Evolutionary conservation across 805 yeast species (phyloP).

Genomic region (Middelhovenomyces tepae): DNA sequence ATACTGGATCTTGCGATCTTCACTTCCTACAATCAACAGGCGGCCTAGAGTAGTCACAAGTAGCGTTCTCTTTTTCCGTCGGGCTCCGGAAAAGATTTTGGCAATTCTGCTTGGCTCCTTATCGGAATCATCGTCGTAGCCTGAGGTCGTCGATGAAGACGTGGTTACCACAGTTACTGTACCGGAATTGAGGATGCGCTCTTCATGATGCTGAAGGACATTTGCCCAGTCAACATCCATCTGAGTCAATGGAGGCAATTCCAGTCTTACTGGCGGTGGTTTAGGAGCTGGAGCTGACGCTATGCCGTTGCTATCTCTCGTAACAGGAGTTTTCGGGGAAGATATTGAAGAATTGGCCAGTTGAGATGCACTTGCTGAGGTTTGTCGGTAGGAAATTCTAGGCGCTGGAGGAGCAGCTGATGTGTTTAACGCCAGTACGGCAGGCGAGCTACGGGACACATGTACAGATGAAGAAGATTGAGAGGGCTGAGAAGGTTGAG

Average conservation of each 20-base stretch:
- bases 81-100: constrained; percentile 21
- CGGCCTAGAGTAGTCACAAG: constrained; percentile 29
- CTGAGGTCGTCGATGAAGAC: constrained; percentile 5
- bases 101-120: constrained; percentile 19
- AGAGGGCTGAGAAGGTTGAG: constrained; percentile 5
- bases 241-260: constrained; percentile 37
- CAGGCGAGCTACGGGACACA: too few relatives aligned
- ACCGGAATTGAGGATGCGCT: constrained; percentile 40
- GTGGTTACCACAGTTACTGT: constrained; percentile 24
- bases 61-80: constrained; percentile 22
- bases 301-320: background rate
- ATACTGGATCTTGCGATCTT: constrained; percentile 23
- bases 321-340: background rate
- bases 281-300: constrained; percentile 18
- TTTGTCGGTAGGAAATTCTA: too few relatives aligned
- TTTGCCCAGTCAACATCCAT: constrained; percentile 42
- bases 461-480: constrained; percentile 5
- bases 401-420: too few relatives aligned
- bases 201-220: constrained; percentile 36
- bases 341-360: background rate
- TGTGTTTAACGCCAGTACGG: too few relatives aligned
- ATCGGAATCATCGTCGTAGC: constrained; percentile 15
- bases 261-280: constrained; percentile 25
- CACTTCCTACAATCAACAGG: constrained; percentile 22
- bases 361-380: background rate